Conservation (phyloP, 345 rosid species). For the Cardamine chenopodiifolia region DNA sequence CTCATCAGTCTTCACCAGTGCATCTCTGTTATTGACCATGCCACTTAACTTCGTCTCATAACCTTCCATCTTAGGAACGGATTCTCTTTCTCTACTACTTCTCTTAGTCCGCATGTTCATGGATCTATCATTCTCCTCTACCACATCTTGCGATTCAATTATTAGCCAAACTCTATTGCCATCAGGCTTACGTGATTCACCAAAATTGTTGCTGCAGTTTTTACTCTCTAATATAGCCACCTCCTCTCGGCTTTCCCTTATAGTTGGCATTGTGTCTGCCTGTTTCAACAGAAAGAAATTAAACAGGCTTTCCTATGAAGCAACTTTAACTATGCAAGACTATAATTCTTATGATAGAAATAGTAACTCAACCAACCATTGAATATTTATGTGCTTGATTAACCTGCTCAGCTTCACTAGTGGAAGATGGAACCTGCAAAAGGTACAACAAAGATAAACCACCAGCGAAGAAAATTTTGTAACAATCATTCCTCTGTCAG, state of each 20-base stretch:
- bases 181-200: constrained; percentile 38
- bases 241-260: constrained; percentile 50
- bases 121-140: constrained; percentile 51
- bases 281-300: constrained; percentile 39
- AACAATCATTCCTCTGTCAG: constrained; percentile 31
- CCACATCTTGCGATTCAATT: constrained; percentile 50
- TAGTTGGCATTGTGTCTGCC: constrained; percentile 55
- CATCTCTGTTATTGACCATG: constrained; percentile 33
- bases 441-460: constrained; percentile 31
- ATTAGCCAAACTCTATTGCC: constrained; percentile 41
- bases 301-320: background rate
- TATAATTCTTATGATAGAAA: background rate
- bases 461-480: constrained; percentile 20
- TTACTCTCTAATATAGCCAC: constrained; percentile 40
- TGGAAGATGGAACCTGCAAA: constrained; percentile 53
- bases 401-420: constrained; percentile 49
- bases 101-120: constrained; percentile 46
- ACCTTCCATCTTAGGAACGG: constrained; percentile 37
- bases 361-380: constrained; percentile 49
- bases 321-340: background rate
- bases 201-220: constrained; percentile 36
- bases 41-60: constrained; percentile 35
- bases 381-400: constrained; percentile 50
- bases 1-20: constrained; percentile 37
- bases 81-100: constrained; percentile 45